These are phyloP conservation scores for Cajanus cajan DNA, from an alignment of 306 rosid genomes.

Conservation along the genomic window DNA sequence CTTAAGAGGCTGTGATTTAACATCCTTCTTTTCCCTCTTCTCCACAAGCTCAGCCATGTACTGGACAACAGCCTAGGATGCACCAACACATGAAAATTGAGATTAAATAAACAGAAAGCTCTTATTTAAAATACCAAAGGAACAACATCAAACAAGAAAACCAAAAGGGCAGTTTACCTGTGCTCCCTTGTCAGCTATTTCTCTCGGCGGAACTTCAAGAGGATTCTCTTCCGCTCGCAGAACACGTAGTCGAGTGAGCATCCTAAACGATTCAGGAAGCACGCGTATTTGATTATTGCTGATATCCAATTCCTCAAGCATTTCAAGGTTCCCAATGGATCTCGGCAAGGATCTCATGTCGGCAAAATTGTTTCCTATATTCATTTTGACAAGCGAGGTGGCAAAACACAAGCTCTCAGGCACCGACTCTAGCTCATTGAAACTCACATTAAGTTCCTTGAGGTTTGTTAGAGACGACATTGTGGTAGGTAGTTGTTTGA, in stretches of 20 bases:
- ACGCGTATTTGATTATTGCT: constrained; percentile 83
- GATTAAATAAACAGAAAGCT: neutral
- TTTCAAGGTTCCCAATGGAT: constrained; percentile 82
- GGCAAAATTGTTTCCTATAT: constrained; percentile 86
- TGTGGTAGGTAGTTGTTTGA: constrained; percentile 82
- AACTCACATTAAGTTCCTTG: constrained; percentile 80
- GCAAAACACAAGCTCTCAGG: constrained; percentile 93
- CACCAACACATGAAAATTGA: constrained; percentile 26
- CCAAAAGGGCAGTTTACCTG: constrained; percentile 47
- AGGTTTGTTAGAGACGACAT: constrained; percentile 70
- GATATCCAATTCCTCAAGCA: constrained; percentile 92
- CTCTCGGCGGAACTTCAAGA: constrained; percentile 87
- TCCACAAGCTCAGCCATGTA: constrained; percentile 68
- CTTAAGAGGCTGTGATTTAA: constrained; percentile 52
- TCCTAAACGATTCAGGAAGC: constrained; percentile 73
- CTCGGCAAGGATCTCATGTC: constrained; percentile 70
- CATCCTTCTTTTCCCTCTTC: constrained; percentile 57
- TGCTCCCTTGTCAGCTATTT: constrained; percentile 72
- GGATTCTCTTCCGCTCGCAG: constrained; percentile 84
- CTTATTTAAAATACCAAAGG: constrained; percentile 3
- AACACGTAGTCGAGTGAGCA: constrained; percentile 62
- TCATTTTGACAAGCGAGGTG: constrained; percentile 75
- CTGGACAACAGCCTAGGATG: constrained; percentile 83
- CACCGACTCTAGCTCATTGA: constrained; percentile 82
- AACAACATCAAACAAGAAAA: neutral